Percentiles rank a stretch among this genome's conserved stretches.
Evolutionary conservation across 2,329 filamentous ascomycete genomes (phyloP).

Genomic region (Colletotrichum horii): DNA sequence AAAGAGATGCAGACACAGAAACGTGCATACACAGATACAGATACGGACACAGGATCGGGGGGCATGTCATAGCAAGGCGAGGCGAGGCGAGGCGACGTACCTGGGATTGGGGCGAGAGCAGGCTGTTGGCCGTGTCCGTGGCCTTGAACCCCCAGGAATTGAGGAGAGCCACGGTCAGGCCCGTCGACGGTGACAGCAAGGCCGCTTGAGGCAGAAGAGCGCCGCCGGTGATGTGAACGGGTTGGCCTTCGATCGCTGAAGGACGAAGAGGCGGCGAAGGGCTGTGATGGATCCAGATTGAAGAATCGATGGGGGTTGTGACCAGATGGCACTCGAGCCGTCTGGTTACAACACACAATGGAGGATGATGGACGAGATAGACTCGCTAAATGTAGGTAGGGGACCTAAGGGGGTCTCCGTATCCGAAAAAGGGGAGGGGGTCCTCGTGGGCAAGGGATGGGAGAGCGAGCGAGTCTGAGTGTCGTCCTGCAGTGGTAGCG

Average conservation of each 20-base stretch:
- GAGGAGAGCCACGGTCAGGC: slow-evolving; percentile 34
- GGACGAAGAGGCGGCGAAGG: slow-evolving; percentile 25
- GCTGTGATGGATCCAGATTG: slow-evolving; percentile 24
- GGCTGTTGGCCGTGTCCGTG: slow-evolving; percentile 44
- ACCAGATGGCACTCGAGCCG: slow-evolving; percentile 24
- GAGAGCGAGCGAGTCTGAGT: background rate
- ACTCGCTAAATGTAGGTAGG: slow-evolving; percentile 11
- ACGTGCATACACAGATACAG: background rate
- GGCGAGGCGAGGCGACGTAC: slow-evolving; percentile 43
- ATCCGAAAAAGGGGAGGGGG: slow-evolving; percentile 14
- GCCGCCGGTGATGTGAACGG: slow-evolving; percentile 34
- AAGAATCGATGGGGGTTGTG: slow-evolving; percentile 20
- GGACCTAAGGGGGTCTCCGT: slow-evolving; percentile 14
- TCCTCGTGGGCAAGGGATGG: background rate
- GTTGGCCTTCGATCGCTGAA: slow-evolving; percentile 29
- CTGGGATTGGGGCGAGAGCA: slow-evolving; percentile 59
- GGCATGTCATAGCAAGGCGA: background rate
- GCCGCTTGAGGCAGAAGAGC: slow-evolving; percentile 32
- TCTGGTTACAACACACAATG: slow-evolving; percentile 16
- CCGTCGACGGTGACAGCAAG: slow-evolving; percentile 36
- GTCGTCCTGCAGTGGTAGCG: background rate
- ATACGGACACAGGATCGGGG: background rate
- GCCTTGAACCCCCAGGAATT: slow-evolving; percentile 43
- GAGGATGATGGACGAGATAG: slow-evolving; percentile 3
- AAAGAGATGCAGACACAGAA: background rate